Conservation (phyloP, 768 basidiomycete genomes). For the Clitopilus passeckerianus region DNA sequence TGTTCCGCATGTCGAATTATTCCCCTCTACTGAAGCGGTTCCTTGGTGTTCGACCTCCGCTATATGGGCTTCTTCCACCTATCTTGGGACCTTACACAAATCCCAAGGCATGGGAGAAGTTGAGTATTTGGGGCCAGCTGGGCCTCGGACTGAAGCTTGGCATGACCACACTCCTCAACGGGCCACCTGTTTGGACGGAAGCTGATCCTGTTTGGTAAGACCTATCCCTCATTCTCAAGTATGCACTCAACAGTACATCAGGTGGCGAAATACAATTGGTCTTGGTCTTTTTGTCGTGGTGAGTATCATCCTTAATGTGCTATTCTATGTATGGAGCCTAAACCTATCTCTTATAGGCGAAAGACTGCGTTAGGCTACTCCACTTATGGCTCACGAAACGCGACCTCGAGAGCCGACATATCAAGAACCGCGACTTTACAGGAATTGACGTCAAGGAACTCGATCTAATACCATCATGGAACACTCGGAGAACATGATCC, state of each 20-base stretch:
- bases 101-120: constrained; percentile 11
- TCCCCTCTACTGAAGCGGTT: constrained; percentile 34
- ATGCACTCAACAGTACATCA: constrained; percentile 7
- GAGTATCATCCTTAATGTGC: constrained; percentile 16
- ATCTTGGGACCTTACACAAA: constrained; percentile 9
- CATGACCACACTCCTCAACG: constrained; percentile 46
- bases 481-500: not conserved
- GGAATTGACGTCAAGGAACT: constrained; percentile 65
- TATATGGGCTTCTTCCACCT: constrained; percentile 10
- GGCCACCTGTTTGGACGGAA: constrained; percentile 57
- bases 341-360: constrained; percentile 38
- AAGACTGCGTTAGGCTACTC: constrained; percentile 62
- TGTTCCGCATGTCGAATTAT: constrained; percentile 48
- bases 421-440: constrained; percentile 68
- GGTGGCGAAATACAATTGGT: constrained; percentile 68
- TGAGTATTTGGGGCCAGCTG: constrained; percentile 21
- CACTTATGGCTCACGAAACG: constrained; percentile 69
- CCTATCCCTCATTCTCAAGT: constrained; percentile 1
- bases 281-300: constrained; percentile 66
- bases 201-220: constrained; percentile 70
- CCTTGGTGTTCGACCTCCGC: constrained; percentile 26
- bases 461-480: constrained; percentile 46
- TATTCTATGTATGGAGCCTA: not conserved
- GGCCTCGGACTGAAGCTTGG: constrained; percentile 28
- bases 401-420: constrained; percentile 62